These are phyloP conservation scores for Starmerella apicola DNA, from an alignment of 805 yeast genomes.

Conservation along the genomic window DNA sequence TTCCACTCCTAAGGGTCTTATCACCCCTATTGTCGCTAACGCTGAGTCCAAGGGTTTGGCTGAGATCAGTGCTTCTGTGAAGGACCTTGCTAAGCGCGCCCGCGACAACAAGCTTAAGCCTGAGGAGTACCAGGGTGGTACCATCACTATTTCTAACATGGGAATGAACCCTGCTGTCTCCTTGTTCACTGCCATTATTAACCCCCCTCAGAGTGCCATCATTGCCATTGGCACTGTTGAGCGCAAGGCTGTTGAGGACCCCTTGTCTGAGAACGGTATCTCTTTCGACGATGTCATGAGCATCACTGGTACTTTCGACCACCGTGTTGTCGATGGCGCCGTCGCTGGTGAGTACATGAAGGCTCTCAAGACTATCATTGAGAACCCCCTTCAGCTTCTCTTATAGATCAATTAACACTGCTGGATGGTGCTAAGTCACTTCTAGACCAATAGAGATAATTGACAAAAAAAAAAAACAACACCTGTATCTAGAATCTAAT, in stretches of 20 bases:
- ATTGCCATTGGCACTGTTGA: slow-evolving; percentile 89
- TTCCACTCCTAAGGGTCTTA: slow-evolving; percentile 92
- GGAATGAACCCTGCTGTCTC: slow-evolving; percentile 97
- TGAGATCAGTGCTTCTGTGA: slow-evolving; percentile 67
- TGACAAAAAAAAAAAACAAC: neutral
- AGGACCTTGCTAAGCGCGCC: slow-evolving; percentile 93
- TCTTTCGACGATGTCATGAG: slow-evolving; percentile 82
- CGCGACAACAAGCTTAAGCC: slow-evolving; percentile 86
- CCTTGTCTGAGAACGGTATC: slow-evolving; percentile 80
- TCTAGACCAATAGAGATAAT: neutral
- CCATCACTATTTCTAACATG: slow-evolving; percentile 94
- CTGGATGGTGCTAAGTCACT: too few species aligned
- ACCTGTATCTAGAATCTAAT: too few species aligned
- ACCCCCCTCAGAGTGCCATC: slow-evolving; percentile 94
- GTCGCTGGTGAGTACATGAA: slow-evolving; percentile 94
- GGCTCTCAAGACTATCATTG: slow-evolving; percentile 80
- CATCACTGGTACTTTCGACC: slow-evolving; percentile 95
- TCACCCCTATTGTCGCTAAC: slow-evolving; percentile 87
- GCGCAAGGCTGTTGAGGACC: slow-evolving; percentile 87
- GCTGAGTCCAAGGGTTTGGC: slow-evolving; percentile 82
- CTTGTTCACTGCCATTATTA: slow-evolving; percentile 88
- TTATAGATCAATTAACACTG: too few species aligned
- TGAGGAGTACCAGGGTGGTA: slow-evolving; percentile 98
- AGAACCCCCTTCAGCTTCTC: slow-evolving; percentile 90
- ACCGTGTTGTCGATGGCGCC: slow-evolving; percentile 95